Conservation (phyloP, 331 rosid species). For the Rhamnella rubrinervis region DNA sequence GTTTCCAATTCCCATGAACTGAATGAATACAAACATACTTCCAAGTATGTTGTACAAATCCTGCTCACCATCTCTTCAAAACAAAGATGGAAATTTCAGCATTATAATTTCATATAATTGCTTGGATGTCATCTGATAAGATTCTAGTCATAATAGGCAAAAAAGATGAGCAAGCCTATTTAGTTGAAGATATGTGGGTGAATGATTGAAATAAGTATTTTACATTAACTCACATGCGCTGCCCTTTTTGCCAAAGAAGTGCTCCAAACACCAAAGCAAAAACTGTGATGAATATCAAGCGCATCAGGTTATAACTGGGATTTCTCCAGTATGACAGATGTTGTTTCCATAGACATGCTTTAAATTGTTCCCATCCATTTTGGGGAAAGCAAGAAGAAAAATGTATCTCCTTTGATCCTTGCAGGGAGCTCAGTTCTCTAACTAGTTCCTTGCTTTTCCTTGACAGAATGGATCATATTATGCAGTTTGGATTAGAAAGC, state of each 20-base stretch:
- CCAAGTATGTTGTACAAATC: constrained; percentile 22
- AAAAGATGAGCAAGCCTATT: background rate
- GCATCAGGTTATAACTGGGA: constrained; percentile 46
- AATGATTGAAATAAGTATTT: background rate
- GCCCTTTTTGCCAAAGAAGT: constrained; percentile 54
- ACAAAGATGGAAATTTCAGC: background rate
- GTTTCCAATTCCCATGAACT: constrained; percentile 22
- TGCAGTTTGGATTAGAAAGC: too few relatives aligned
- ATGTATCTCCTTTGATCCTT: constrained; percentile 36
- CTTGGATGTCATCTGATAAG: background rate
- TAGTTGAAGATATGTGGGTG: background rate
- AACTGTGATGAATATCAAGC: constrained; percentile 30
- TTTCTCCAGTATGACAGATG: constrained; percentile 59
- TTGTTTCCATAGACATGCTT: constrained; percentile 61
- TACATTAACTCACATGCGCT: constrained; percentile 34
- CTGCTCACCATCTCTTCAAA: constrained; percentile 13
- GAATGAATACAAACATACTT: constrained; percentile 14
- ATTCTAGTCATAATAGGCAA: background rate
- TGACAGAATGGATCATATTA: background rate
- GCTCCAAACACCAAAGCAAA: constrained; percentile 45
- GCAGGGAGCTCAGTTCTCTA: constrained; percentile 32
- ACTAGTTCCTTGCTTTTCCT: constrained; percentile 34
- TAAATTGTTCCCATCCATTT: constrained; percentile 54
- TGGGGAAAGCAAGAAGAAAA: constrained; percentile 53
- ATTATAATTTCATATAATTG: background rate